A percentile compares a stretch with the other conserved stretches of the same genome.
Evolutionary conservation across 2,329 filamentous ascomycete species (phyloP).

Genomic region (Helotiales sp.): DNA sequence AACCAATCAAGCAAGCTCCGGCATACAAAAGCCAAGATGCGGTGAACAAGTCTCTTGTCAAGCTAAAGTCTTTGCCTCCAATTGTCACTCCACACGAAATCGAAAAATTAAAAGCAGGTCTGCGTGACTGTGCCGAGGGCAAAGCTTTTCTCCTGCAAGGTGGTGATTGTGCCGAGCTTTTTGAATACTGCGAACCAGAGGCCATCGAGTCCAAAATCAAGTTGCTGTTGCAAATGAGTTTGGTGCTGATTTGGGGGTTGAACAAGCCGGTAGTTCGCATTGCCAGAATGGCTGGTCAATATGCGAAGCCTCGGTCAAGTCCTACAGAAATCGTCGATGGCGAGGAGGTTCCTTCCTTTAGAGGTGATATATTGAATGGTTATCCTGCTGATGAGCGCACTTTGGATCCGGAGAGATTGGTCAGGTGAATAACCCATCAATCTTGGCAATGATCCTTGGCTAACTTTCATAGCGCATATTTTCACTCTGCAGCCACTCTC

Average conservation of each 20-base stretch:
- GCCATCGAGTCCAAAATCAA: slow-evolving; percentile 97
- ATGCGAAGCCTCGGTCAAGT: slow-evolving; percentile 91
- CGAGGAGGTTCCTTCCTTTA: slow-evolving; percentile 81
- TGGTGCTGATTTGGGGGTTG: slow-evolving; percentile 89
- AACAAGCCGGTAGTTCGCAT: slow-evolving; percentile 86
- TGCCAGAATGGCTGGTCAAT: slow-evolving; percentile 95
- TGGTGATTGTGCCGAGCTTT: slow-evolving; percentile 95
- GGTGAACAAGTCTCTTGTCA: slow-evolving; percentile 58
- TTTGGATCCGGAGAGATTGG: slow-evolving; percentile 80
- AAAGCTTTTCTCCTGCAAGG: slow-evolving; percentile 94
- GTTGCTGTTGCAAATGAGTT: slow-evolving; percentile 92
- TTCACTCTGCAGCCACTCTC: slow-evolving; percentile 89
- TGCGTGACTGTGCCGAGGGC: slow-evolving; percentile 84
- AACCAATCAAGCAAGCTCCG: slow-evolving; percentile 77
- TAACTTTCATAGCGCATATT: slow-evolving; percentile 69
- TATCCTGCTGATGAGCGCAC: slow-evolving; percentile 73
- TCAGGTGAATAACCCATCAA: slow-evolving; percentile 52
- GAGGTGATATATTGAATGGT: slow-evolving; percentile 94
- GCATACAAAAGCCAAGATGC: slow-evolving; percentile 63
- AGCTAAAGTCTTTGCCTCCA: slow-evolving; percentile 70
- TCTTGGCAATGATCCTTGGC: neutral
- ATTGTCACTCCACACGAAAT: slow-evolving; percentile 83
- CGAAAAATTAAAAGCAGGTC: slow-evolving; percentile 70
- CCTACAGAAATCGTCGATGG: slow-evolving; percentile 82
- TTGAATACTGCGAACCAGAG: slow-evolving; percentile 88